Evolutionary conservation across 371 early-diverging fungal species (phyloP), one percentile per base, ranked within the genome.

Genomic region (Nematocida sp.): DNA sequence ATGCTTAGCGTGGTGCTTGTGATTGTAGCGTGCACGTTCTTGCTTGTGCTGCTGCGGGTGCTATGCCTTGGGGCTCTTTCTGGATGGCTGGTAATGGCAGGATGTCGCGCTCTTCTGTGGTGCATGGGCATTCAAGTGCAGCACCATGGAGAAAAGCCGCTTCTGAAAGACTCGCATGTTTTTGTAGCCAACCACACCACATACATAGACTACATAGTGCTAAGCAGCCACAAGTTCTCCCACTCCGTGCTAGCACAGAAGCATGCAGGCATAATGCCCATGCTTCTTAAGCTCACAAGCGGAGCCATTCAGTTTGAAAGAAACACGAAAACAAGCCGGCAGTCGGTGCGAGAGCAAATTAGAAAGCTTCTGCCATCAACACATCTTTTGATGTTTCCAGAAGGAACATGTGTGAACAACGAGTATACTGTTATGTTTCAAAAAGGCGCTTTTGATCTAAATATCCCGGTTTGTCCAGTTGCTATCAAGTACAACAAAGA

Each of bases 391-490:
- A 87, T 91, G 25, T 91, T 91, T 80, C 91, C 91, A n/a, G 91
- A 91, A 81, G 90, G 90, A 4, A 89, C 90, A 3, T 90, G 90
- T 80, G 90, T 91, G 31, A 90, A 90, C 74, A 91, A 91, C 80
- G 86, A 88, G 66, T 88, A 87, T 76, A 85, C 87, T 0, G 88
- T 91, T 38, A 85, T 90, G 27, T 91, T 89, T 80, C 91, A 91
- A 76, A 91, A 90, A 67, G 90, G 91, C 2, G 90, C 89, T 1
- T 91, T 91, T 83, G 90, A 91, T 52, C 79, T 90, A 41, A 89
- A 86, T 51, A 87, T 86, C 1, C 83, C 83, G 1, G 82, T 88
- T n/a, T 85, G 79, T 38, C 88, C 88, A 8, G 87, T 86, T 2
- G 86, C 87, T 25, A 86, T 88, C 53, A 85, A 85, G 78, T 87